Percentiles rank a stretch among this genome's conserved stretches.
Conservation (phyloP, 2,329 filamentous ascomycete species). For the Beauveria medogensis region DNA sequence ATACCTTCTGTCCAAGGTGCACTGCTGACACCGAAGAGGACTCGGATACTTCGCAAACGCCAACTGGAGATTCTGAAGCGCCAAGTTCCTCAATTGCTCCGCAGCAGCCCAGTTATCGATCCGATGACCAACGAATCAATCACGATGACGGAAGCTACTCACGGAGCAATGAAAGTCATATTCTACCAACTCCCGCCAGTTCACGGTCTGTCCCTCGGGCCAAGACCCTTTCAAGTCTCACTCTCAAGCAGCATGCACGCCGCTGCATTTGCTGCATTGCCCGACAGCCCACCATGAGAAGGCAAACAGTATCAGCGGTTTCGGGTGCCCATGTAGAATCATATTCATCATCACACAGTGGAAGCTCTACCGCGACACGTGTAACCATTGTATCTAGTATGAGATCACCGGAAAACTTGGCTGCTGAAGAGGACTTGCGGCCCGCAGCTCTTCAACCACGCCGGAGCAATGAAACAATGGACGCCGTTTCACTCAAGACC, state of each 20-base stretch:
- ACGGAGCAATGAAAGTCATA: neutral
- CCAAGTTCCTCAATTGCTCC: neutral
- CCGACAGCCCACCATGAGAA: constrained; percentile 10
- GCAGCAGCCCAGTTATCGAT: neutral
- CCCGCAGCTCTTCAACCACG: constrained; percentile 9
- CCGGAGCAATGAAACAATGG: neutral
- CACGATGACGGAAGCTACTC: neutral
- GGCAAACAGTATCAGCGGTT: constrained; percentile 11
- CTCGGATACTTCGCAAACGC: neutral
- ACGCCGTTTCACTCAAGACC: neutral
- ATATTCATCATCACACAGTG: neutral
- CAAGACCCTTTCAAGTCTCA: constrained; percentile 22
- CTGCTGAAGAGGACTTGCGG: neutral
- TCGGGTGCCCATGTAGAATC: neutral
- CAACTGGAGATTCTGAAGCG: neutral
- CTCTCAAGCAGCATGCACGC: constrained; percentile 16
- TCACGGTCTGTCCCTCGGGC: constrained; percentile 8
- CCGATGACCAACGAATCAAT: neutral
- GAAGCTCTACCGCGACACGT: constrained; percentile 9
- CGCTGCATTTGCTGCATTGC: constrained; percentile 26
- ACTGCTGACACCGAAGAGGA: constrained; percentile 21
- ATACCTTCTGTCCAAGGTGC: constrained; percentile 42
- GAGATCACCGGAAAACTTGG: neutral
- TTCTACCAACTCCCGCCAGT: neutral
- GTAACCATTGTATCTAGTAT: neutral